These are phyloP conservation scores for Glonium stellatum DNA, from an alignment of 495 filamentous ascomycete species.

Conservation along the genomic window DNA sequence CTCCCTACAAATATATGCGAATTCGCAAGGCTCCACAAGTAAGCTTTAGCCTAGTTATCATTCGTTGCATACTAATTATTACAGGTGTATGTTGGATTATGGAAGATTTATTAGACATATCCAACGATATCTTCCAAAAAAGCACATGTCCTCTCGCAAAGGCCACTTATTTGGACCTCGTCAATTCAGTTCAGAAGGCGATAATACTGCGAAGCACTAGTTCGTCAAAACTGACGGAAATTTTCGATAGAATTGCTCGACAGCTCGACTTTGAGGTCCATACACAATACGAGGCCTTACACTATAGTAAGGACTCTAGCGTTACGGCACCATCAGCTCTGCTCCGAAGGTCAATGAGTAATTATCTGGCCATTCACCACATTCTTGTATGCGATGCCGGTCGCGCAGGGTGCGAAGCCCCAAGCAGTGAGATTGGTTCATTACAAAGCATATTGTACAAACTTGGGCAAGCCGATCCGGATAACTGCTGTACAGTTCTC, in stretches of 20 bases:
- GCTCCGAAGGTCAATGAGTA: neutral
- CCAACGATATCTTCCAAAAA: neutral
- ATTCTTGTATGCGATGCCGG: neutral
- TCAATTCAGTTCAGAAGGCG: constrained; percentile 2
- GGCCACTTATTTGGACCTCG: constrained; percentile 30
- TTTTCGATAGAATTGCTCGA: neutral
- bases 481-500: neutral
- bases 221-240: neutral
- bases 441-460: neutral
- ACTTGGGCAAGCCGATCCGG: neutral
- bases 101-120: neutral
- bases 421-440: neutral
- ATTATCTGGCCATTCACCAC: neutral
- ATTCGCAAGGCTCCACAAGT: neutral
- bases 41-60: neutral
- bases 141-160: constrained; percentile 32
- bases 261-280: neutral
- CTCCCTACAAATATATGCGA: constrained; percentile 30
- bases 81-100: neutral
- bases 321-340: neutral
- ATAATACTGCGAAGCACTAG: neutral
- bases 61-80: neutral
- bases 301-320: neutral
- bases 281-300: neutral
- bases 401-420: neutral